These are phyloP conservation scores for Vitis vinifera DNA, from an alignment of 164 flowering plant species.

Conservation along the genomic window DNA sequence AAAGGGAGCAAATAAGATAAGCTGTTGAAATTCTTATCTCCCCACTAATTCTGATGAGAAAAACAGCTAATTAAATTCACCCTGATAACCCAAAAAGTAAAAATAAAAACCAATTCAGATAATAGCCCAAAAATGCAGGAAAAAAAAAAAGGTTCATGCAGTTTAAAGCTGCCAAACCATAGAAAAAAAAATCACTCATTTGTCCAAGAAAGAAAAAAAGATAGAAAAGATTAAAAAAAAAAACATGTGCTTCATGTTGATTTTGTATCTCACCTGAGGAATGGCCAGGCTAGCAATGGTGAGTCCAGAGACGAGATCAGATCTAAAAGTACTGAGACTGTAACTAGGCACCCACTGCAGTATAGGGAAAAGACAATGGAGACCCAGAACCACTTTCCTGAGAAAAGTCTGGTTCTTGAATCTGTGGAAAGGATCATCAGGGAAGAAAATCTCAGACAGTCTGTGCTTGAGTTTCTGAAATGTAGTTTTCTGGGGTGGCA, in stretches of 20 bases:
- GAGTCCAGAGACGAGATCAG: slow-evolving; percentile 62
- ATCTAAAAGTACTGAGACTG: slow-evolving; percentile 32
- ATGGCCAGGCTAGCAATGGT: slow-evolving; percentile 74
- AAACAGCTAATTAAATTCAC: neutral
- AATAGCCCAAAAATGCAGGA: too few species aligned
- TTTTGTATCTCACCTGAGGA: slow-evolving; percentile 62
- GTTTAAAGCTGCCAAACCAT: too few species aligned
- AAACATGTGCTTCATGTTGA: neutral
- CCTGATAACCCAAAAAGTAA: neutral
- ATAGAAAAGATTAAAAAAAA: neutral
- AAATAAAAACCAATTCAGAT: too few species aligned
- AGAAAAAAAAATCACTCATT: neutral
- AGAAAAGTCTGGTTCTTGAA: slow-evolving; percentile 44
- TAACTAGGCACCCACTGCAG: slow-evolving; percentile 51
- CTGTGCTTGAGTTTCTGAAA: slow-evolving; percentile 37
- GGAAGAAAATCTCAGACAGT: slow-evolving; percentile 63
- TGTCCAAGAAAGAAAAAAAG: neutral
- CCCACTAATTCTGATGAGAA: neutral
- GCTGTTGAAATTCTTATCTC: neutral
- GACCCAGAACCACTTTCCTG: slow-evolving; percentile 37
- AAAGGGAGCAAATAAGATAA: too few species aligned
- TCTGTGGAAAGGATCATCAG: slow-evolving; percentile 55
- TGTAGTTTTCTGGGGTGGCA: slow-evolving; percentile 46
- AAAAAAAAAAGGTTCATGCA: too few species aligned
- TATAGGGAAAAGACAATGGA: slow-evolving; percentile 61